Evolutionary conservation across 768 basidiomycete genomes (phyloP).

Genomic region (Paxillus ammoniavirescens): DNA sequence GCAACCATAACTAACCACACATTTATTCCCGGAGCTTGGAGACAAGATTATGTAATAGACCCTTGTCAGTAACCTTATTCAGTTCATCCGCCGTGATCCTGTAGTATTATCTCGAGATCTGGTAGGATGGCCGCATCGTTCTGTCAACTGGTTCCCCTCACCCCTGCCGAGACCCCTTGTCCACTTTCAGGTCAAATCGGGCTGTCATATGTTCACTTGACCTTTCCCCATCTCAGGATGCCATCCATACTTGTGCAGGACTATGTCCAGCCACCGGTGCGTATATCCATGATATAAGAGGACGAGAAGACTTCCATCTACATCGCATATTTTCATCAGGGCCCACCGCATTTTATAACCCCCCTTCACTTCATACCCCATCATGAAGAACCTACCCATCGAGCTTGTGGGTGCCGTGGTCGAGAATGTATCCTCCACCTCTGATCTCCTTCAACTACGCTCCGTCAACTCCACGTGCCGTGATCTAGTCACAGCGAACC

Average conservation of each 20-base stretch:
- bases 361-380: neutral
- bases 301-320: neutral
- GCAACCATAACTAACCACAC: no score
- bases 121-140: no score
- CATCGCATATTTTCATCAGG: neutral
- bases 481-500: conserved; percentile 24
- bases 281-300: conserved; percentile 3
- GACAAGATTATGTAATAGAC: no score
- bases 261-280: neutral
- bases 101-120: no score
- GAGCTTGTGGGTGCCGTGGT: conserved; percentile 27
- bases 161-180: neutral
- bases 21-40: no score
- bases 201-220: neutral
- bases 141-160: neutral
- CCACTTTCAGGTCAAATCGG: neutral
- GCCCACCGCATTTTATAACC: neutral
- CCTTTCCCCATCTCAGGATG: neutral
- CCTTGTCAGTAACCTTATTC: no score
- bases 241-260: neutral
- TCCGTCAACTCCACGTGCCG: conserved; percentile 24
- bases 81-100: no score
- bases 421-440: conserved; percentile 19
- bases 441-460: conserved; percentile 29
- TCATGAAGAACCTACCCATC: conserved; percentile 26